Conservation (phyloP, 2,329 filamentous ascomycete species). For the Colletotrichum nymphaeae region DNA sequence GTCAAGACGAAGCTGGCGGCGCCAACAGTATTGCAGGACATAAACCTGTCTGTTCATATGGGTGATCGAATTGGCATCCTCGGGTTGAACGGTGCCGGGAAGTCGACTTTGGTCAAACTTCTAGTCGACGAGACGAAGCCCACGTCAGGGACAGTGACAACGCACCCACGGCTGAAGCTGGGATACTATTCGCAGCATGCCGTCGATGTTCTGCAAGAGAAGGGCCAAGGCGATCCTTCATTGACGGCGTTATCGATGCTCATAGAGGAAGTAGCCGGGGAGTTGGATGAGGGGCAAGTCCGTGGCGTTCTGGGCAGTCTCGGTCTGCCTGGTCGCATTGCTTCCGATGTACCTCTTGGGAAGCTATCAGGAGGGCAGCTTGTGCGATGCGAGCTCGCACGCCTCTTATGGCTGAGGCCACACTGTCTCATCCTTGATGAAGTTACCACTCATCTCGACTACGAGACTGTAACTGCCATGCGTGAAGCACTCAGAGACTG, state of each 20-base stretch:
- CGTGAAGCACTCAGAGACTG: constrained; percentile 74
- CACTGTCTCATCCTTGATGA: constrained; percentile 84
- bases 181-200: constrained; percentile 87
- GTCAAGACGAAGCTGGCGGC: constrained; percentile 44
- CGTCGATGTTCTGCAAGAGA: constrained; percentile 73
- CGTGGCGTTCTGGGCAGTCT: constrained; percentile 75
- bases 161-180: constrained; percentile 76
- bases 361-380: constrained; percentile 85
- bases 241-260: constrained; percentile 76
- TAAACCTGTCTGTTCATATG: constrained; percentile 76
- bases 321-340: constrained; percentile 76
- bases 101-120: constrained; percentile 81
- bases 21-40: constrained; percentile 66
- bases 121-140: constrained; percentile 71
- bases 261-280: constrained; percentile 61
- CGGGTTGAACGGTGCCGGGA: constrained; percentile 84
- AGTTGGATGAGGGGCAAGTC: constrained; percentile 73
- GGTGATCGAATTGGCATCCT: constrained; percentile 81
- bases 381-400: constrained; percentile 73
- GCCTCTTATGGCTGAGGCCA: constrained; percentile 74
- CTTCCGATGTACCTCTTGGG: constrained; percentile 78
- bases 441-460: constrained; percentile 87
- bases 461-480: constrained; percentile 81
- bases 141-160: constrained; percentile 69
- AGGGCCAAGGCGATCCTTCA: constrained; percentile 56